Conservation (phyloP, 352 stramenopile species). For the Pythium aquatile region DNA sequence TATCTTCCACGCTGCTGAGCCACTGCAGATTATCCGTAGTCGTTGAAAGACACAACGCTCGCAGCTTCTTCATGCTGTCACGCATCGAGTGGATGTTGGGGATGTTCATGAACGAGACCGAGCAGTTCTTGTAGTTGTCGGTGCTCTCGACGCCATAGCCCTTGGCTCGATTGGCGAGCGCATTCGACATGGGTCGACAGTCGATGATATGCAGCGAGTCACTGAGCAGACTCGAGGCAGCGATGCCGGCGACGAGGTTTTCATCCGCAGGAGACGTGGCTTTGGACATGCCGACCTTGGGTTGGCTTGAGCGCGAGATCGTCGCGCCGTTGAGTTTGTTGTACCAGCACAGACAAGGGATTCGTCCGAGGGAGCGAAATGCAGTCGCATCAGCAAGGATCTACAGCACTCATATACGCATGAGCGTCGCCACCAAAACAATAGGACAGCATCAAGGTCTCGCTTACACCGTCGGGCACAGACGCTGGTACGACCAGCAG, state of each 20-base stretch:
- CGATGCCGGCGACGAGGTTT: constrained; percentile 63
- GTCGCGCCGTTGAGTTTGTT: constrained; percentile 67
- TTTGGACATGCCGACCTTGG: constrained; percentile 82
- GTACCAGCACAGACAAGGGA: constrained; percentile 72
- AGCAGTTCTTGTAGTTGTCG: constrained; percentile 94
- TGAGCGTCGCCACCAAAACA: neutral
- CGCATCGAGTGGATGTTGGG: constrained; percentile 99
- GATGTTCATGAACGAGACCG: constrained; percentile 98
- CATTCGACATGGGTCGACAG: constrained; percentile 79
- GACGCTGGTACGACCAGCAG: constrained; percentile 91
- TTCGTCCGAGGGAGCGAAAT: constrained; percentile 72
- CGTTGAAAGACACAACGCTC: constrained; percentile 67
- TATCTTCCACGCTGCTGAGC: constrained; percentile 92
- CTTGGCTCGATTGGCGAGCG: constrained; percentile 82
- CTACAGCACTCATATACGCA: constrained; percentile 15
- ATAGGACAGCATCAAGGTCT: neutral
- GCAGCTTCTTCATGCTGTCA: constrained; percentile 86
- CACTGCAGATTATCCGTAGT: constrained; percentile 92
- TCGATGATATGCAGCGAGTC: constrained; percentile 81
- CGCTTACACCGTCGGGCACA: constrained; percentile 83
- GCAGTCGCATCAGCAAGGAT: constrained; percentile 72
- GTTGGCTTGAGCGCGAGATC: constrained; percentile 76
- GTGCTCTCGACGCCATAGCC: constrained; percentile 95
- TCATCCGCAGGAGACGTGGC: constrained; percentile 71
- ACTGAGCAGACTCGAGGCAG: constrained; percentile 58